Conservation (phyloP, 202 grass and related monocot genomes). For the Cymbopogon flexuosus region DNA sequence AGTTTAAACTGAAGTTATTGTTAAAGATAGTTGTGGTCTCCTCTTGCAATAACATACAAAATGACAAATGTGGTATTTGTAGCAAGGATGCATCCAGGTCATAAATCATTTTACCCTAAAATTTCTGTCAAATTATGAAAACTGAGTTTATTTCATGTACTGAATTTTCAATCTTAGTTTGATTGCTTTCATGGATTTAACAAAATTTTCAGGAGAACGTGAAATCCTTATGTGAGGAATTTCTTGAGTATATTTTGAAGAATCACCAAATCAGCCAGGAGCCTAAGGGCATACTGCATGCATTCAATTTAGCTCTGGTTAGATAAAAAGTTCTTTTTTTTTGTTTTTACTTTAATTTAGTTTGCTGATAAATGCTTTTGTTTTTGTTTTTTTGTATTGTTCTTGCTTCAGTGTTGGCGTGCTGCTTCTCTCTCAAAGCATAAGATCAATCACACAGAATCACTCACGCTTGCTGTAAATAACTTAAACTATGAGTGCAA, state of each 20-base stretch:
- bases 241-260: conserved; percentile 76
- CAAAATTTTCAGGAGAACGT: conserved; percentile 58
- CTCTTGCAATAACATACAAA: neutral
- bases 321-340: conserved; percentile 27
- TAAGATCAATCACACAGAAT: conserved; percentile 59
- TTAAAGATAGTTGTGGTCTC: neutral
- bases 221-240: conserved; percentile 62
- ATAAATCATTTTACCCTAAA: neutral
- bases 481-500: conserved; percentile 73
- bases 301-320: conserved; percentile 88
- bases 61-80: conserved; percentile 3
- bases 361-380: conserved; percentile 33
- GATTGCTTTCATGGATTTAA: conserved; percentile 37
- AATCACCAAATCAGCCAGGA: conserved; percentile 85
- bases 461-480: conserved; percentile 54
- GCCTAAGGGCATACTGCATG: conserved; percentile 71
- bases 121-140: neutral
- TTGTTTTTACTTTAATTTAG: conserved; percentile 14
- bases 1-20: neutral
- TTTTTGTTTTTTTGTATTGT: conserved; percentile 19
- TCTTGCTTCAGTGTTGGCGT: conserved; percentile 75
- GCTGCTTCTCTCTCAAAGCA: conserved; percentile 66
- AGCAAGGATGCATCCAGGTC: neutral
- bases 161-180: conserved; percentile 17
- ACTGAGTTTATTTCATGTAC: neutral